Evolutionary conservation across 192 early-diverging fungal genomes (phyloP).

Genomic region (Umbelopsis ramanniana): DNA sequence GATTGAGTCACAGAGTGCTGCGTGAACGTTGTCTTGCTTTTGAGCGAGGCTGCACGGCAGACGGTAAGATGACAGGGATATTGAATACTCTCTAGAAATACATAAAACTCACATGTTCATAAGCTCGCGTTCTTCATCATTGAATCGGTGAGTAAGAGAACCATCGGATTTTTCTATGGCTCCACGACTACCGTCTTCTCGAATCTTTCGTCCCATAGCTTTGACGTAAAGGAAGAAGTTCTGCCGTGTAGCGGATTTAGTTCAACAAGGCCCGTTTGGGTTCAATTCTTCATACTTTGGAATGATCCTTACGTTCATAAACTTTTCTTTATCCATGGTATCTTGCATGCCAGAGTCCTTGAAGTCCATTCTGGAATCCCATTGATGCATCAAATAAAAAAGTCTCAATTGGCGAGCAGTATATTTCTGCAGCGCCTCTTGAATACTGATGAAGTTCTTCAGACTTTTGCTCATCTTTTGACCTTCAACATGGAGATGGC

Average conservation of each 20-base stretch:
- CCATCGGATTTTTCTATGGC: slow-evolving; percentile 37
- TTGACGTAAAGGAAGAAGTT: slow-evolving; percentile 90
- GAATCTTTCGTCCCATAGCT: slow-evolving; percentile 73
- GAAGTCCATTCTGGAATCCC: slow-evolving; percentile 89
- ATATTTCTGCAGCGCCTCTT: slow-evolving; percentile 83
- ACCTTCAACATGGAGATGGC: slow-evolving; percentile 94
- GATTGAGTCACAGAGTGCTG: slow-evolving; percentile 90
- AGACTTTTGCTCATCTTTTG: slow-evolving; percentile 98
- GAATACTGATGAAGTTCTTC: slow-evolving; percentile 97
- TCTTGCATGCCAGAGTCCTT: slow-evolving; percentile 76
- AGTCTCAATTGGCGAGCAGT: slow-evolving; percentile 86
- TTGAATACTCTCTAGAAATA: neutral
- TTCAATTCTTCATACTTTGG: too few species aligned
- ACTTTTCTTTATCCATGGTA: slow-evolving; percentile 74
- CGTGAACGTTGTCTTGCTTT: slow-evolving; percentile 77
- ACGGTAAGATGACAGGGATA: neutral
- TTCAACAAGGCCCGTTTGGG: neutral
- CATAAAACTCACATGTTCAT: slow-evolving; percentile 52
- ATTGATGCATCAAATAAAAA: slow-evolving; percentile 87
- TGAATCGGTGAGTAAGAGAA: slow-evolving; percentile 66
- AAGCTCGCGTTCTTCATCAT: slow-evolving; percentile 73
- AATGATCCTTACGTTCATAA: slow-evolving; percentile 63
- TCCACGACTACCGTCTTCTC: slow-evolving; percentile 58
- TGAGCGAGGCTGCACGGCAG: slow-evolving; percentile 51
- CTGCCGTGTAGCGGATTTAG: slow-evolving; percentile 33